Conservation (phyloP, 345 rosid species). For the Anacardium occidentale region DNA sequence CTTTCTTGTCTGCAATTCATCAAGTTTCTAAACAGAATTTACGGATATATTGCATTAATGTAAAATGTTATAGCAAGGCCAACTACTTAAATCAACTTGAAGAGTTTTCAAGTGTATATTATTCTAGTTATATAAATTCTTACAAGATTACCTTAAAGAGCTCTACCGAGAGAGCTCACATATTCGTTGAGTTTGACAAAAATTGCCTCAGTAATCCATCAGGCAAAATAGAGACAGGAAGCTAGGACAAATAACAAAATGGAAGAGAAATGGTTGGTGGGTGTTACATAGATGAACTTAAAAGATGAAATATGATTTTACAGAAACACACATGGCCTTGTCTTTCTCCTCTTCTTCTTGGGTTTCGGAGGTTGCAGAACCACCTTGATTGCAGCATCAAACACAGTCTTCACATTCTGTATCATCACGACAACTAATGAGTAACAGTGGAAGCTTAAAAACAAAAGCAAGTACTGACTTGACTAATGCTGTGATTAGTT, state of each 20-base stretch:
- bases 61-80: too few species aligned
- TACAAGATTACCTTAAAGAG: background rate
- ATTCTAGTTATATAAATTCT: too few species aligned
- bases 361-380: conserved; percentile 55
- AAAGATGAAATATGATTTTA: conserved; percentile 12
- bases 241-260: too few species aligned
- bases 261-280: background rate
- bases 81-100: too few species aligned
- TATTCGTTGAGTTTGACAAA: background rate
- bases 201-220: conserved; percentile 12
- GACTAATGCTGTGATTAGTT: background rate
- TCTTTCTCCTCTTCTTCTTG: conserved; percentile 39
- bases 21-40: too few species aligned
- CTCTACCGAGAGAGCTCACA: background rate
- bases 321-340: conserved; percentile 37
- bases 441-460: too few species aligned
- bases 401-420: conserved; percentile 52
- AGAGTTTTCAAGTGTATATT: too few species aligned
- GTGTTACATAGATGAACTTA: background rate
- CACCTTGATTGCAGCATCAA: conserved; percentile 55
- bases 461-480: too few species aligned
- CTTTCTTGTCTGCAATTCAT: too few species aligned
- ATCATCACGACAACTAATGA: background rate
- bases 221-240: background rate
- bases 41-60: too few species aligned